These are phyloP conservation scores for Casuarina equisetifolia DNA, from an alignment of 306 rosid genomes.

Conservation along the genomic window DNA sequence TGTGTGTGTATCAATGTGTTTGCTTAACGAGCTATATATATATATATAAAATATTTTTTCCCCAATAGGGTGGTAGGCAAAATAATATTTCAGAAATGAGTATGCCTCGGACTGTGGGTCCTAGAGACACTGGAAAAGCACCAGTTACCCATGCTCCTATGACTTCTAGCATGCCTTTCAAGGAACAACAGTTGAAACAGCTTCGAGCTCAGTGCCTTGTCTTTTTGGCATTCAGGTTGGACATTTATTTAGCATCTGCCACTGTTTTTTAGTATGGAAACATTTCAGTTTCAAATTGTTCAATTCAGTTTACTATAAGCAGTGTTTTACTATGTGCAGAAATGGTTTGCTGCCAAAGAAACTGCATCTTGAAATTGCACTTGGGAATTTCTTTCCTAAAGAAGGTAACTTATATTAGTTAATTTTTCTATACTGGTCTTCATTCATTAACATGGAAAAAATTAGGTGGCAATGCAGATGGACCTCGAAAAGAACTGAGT, in stretches of 20 bases:
- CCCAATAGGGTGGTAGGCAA: constrained; percentile 70
- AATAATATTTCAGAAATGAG: constrained; percentile 56
- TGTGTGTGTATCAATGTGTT: constrained; percentile 27
- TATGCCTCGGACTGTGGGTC: constrained; percentile 55
- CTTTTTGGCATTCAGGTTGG: constrained; percentile 93
- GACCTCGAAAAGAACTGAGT: constrained; percentile 56
- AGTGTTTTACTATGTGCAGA: constrained; percentile 52
- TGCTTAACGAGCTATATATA: constrained; percentile 17
- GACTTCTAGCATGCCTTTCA: constrained; percentile 70
- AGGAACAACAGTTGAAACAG: constrained; percentile 92
- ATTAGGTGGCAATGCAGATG: constrained; percentile 55
- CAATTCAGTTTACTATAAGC: constrained; percentile 30
- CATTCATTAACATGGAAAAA: constrained; percentile 25
- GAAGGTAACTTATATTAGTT: constrained; percentile 54
- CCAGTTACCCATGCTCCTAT: constrained; percentile 42
- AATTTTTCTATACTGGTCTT: constrained; percentile 4
- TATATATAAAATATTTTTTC: constrained; percentile 27
- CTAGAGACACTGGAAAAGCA: constrained; percentile 87
- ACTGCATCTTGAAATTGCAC: constrained; percentile 97
- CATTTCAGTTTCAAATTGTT: constrained; percentile 11
- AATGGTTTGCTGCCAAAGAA: constrained; percentile 92
- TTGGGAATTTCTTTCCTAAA: constrained; percentile 68
- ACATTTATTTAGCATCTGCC: constrained; percentile 10
- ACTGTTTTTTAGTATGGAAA: constrained; percentile 12
- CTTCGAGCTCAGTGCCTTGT: constrained; percentile 99